These are phyloP conservation scores for Plenodomus biglobosus DNA, from an alignment of 2,329 filamentous ascomycete species.

Conservation along the genomic window DNA sequence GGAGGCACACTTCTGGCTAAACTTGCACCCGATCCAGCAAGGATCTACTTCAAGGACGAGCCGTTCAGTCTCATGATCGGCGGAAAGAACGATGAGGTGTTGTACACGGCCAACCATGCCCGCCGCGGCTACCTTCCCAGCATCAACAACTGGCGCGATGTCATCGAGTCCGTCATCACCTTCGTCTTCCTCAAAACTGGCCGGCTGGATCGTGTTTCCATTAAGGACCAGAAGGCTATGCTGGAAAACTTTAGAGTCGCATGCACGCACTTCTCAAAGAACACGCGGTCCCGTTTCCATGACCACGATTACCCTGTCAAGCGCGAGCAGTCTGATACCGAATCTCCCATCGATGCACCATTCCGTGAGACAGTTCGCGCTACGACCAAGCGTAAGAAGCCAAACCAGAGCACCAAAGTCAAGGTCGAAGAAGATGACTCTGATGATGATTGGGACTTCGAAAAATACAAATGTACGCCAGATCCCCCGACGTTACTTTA, in stretches of 20 bases:
- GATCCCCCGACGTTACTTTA: neutral
- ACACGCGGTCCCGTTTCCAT: neutral
- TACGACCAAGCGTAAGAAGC: neutral
- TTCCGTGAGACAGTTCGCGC: neutral
- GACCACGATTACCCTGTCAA: neutral
- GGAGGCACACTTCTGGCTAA: neutral
- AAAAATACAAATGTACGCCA: neutral
- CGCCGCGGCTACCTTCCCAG: neutral
- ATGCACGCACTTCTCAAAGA: neutral
- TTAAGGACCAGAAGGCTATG: constrained; percentile 1
- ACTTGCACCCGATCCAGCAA: neutral
- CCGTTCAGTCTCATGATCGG: neutral
- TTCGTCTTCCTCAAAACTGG: constrained; percentile 6
- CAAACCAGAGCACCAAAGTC: neutral
- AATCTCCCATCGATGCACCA: neutral
- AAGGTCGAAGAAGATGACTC: neutral
- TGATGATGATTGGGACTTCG: neutral
- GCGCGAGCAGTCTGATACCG: neutral
- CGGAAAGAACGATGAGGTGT: neutral
- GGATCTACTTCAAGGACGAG: neutral
- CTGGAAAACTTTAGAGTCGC: constrained; percentile 1
- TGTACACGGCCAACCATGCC: neutral
- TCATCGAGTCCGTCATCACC: constrained; percentile 7
- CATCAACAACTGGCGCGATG: neutral
- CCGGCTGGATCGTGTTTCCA: neutral